Evolutionary conservation across 768 basidiomycete genomes (phyloP), one percentile per base, ranked within the genome.

Genomic region (Rhodotorula toruloides): DNA sequence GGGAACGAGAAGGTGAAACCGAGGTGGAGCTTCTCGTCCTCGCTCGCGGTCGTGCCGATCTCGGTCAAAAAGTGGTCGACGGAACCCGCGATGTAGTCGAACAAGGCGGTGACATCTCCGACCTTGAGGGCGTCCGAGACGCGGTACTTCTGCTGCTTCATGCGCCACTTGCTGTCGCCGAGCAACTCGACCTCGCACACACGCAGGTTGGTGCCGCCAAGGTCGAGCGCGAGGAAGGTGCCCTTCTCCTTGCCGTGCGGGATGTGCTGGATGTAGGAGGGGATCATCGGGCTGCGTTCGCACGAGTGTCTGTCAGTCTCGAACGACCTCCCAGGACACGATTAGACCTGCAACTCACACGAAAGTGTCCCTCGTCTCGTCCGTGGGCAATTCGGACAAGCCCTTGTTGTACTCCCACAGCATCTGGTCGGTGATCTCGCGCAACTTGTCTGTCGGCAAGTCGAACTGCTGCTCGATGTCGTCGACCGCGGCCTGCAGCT

Each of bases 41-140:
- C 60, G 13, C 39, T 56, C 27, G 76, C 78, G 34, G 76, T 71
- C 43, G 79, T 79, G 61, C 82, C 82, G 44, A 77, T 75, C 37
- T 86, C 83, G 32, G 90, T 94, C 71, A 98, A 81, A 81, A 99
- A 99, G 16, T 90, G 85, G 76, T 97, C 91, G 22, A 99, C 93
- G 4, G 90, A 93, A 70, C 92, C 90, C 43, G 96, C 96, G 44
- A 99, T 88, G 80, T 97, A 99, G 80, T 98, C 96, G 75, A 99
- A 98, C 55, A 99, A 81, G 5, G 83, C 84, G 2, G 82, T 82
- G 1, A 87, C 94, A 76, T 97, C 91, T 44, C 96, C 96, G 3
- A 89, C 87, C 80, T 99, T 99, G 61, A 98, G 83, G 17, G 85
- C 80, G 37, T 96, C 90, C 5, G 94, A 96, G 21, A 99, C 91